Percentiles rank a stretch among this genome's conserved stretches.
Conservation (phyloP, 768 basidiomycete genomes). For the Boletus huronensis region DNA sequence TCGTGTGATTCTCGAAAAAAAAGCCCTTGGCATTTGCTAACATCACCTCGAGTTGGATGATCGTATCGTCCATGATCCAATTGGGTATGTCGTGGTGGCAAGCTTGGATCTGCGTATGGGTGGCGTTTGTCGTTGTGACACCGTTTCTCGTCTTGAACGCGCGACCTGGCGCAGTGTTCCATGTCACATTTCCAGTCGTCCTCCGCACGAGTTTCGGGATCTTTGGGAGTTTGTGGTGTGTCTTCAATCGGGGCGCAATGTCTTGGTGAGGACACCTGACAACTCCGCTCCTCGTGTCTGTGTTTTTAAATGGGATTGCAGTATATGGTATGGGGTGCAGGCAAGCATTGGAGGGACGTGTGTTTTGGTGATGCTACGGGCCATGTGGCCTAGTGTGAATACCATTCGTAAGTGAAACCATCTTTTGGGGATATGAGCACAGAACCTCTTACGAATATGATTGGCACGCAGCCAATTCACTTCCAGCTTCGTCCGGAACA, state of each 20-base stretch:
- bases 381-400: conserved; percentile 74
- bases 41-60: conserved; percentile 57
- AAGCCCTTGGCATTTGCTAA: background rate
- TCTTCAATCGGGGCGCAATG: conserved; percentile 72
- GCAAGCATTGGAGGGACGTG: conserved; percentile 82
- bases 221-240: conserved; percentile 76
- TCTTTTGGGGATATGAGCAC: background rate
- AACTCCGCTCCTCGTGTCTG: conserved; percentile 15
- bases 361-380: conserved; percentile 66
- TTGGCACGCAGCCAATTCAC: conserved; percentile 51
- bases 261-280: conserved; percentile 51
- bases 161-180: conserved; percentile 71
- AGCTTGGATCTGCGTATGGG: conserved; percentile 78
- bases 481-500: conserved; percentile 72
- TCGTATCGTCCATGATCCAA: conserved; percentile 71
- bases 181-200: conserved; percentile 75
- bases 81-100: conserved; percentile 80
- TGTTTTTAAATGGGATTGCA: conserved; percentile 25
- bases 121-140: conserved; percentile 56
- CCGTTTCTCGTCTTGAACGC: conserved; percentile 77
- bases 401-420: conserved; percentile 49
- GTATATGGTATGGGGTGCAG: conserved; percentile 78
- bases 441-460: conserved; percentile 5
- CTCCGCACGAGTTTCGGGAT: conserved; percentile 74
- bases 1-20: background rate